These are phyloP conservation scores for Phytophthora pseudosyringae DNA, from an alignment of 352 stramenopile species.

Conservation along the genomic window DNA sequence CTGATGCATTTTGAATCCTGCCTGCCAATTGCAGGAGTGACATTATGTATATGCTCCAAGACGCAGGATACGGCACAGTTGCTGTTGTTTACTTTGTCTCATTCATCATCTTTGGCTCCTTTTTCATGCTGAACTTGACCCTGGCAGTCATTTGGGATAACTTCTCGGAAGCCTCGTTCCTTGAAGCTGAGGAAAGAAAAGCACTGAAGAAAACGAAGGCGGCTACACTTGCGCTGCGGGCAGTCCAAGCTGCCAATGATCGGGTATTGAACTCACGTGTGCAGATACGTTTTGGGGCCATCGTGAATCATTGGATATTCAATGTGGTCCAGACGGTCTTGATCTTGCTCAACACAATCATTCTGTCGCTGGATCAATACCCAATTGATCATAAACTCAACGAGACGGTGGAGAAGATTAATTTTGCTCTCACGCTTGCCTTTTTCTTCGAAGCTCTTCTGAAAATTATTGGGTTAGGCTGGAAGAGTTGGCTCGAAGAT, in stretches of 20 bases:
- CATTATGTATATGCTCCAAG: conserved; percentile 75
- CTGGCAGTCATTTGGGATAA: conserved; percentile 92
- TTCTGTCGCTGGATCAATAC: conserved; percentile 86
- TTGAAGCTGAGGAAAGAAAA: conserved; percentile 65
- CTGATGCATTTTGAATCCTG: not conserved
- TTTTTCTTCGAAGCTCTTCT: conserved; percentile 65
- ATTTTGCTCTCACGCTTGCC: conserved; percentile 59
- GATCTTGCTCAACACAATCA: conserved; percentile 88
- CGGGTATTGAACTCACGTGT: conserved; percentile 18
- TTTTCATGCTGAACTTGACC: conserved; percentile 92
- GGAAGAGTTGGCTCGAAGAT: conserved; percentile 53
- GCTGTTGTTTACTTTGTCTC: conserved; percentile 86
- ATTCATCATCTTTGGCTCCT: conserved; percentile 90
- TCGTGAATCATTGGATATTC: conserved; percentile 68
- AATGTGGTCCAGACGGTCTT: conserved; percentile 53
- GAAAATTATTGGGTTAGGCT: conserved; percentile 80
- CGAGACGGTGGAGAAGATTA: conserved; percentile 61
- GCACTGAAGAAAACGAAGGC: conserved; percentile 36
- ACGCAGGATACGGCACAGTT: conserved; percentile 51
- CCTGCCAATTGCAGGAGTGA: conserved; percentile 37
- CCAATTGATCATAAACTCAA: conserved; percentile 50
- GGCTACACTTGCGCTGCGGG: conserved; percentile 16
- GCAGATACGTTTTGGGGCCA: conserved; percentile 15
- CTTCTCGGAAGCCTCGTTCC: conserved; percentile 65
- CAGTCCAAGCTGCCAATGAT: conserved; percentile 1